A percentile compares a stretch with the other conserved stretches of the same genome.
Evolutionary conservation across 345 rosid genomes (phyloP).

Genomic region (Microthlaspi erraticum): DNA sequence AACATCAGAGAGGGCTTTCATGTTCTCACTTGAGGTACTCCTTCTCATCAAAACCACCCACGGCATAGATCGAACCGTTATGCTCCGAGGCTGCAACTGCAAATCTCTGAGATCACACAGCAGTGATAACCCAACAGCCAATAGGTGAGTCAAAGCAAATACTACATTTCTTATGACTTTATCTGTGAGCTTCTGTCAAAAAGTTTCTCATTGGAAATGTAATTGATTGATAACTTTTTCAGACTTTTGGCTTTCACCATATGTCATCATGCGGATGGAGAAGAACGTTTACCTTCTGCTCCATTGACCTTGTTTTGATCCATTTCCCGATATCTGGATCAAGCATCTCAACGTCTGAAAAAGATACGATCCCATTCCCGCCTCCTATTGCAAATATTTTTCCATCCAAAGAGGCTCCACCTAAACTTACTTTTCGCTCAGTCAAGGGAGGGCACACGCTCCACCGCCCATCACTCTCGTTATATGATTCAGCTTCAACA

Average conservation of each 20-base stretch:
- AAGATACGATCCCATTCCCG: slow-evolving; percentile 53
- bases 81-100: slow-evolving; percentile 72
- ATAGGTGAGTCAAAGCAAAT: slow-evolving; percentile 15
- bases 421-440: slow-evolving; percentile 63
- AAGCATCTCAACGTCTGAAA: slow-evolving; percentile 86
- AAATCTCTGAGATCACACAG: slow-evolving; percentile 65
- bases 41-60: slow-evolving; percentile 70
- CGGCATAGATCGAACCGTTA: slow-evolving; percentile 69
- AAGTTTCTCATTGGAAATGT: neutral
- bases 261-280: slow-evolving; percentile 30
- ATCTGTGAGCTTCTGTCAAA: slow-evolving; percentile 15
- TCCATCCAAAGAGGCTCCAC: slow-evolving; percentile 57
- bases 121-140: too few species aligned
- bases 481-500: slow-evolving; percentile 73
- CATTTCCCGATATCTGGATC: slow-evolving; percentile 73
- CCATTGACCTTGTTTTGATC: slow-evolving; percentile 68
- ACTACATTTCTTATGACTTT: slow-evolving; percentile 19
- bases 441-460: slow-evolving; percentile 57
- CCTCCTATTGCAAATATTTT: slow-evolving; percentile 80
- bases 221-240: slow-evolving; percentile 3
- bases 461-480: slow-evolving; percentile 58
- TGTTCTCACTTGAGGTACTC: slow-evolving; percentile 63
- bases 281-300: slow-evolving; percentile 57
- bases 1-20: slow-evolving; percentile 3
- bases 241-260: slow-evolving; percentile 22